Conservation (phyloP, 2,329 filamentous ascomycete genomes). For the Scleromitrula shiraiana region DNA sequence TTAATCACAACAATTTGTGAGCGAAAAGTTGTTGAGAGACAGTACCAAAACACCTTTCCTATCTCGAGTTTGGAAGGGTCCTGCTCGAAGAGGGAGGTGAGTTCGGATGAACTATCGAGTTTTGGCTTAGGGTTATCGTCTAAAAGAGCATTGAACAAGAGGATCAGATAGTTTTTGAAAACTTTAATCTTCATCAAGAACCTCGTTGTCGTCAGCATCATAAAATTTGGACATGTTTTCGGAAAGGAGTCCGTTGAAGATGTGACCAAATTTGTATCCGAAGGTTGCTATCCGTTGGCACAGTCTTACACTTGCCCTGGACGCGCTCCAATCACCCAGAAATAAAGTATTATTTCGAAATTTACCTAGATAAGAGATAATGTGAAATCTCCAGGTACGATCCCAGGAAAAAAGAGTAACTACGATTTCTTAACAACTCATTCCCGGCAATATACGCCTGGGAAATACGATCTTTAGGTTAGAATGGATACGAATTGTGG, state of each 20-base stretch:
- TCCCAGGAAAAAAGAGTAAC: neutral
- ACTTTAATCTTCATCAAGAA: neutral
- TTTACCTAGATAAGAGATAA: too few species aligned
- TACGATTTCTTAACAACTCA: neutral
- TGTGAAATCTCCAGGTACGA: neutral
- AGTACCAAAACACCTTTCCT: too few species aligned
- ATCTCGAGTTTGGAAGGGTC: neutral
- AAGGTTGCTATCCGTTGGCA: conserved; percentile 2
- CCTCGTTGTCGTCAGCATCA: neutral
- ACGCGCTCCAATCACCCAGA: neutral
- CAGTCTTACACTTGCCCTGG: neutral
- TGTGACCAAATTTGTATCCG: neutral
- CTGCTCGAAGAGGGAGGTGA: neutral
- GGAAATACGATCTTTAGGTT: neutral
- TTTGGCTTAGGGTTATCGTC: neutral
- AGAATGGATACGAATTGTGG: conserved; percentile 1
- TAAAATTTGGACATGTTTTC: neutral
- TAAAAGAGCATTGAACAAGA: too few species aligned
- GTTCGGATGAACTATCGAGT: neutral
- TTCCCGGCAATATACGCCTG: neutral
- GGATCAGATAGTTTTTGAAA: too few species aligned
- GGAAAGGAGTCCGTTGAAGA: conserved; percentile 5
- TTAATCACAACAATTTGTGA: too few species aligned
- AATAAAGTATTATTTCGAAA: neutral
- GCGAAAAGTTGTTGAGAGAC: neutral